phyloP scores from a whole-genome alignment of 2,329 filamentous ascomycete genomes.

The Pseudogymnoascus sp. region DNA sequence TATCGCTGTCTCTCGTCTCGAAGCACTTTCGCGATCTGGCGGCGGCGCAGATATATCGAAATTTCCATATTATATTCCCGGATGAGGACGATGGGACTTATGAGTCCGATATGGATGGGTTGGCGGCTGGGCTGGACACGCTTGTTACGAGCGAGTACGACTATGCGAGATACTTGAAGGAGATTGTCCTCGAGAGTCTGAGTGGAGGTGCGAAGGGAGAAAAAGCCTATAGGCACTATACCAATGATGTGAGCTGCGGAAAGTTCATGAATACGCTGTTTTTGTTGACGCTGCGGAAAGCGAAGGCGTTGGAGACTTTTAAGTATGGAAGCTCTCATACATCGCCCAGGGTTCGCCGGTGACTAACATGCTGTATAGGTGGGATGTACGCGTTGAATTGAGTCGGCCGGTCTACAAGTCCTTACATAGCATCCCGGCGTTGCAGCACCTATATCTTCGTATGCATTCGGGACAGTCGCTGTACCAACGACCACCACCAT shows the following conservation, averaged over 20 bases:
- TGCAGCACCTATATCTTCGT: constrained; percentile 50
- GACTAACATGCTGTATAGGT: constrained; percentile 33
- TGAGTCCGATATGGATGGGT: constrained; percentile 48
- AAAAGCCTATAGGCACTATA: constrained; percentile 45
- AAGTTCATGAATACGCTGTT: constrained; percentile 59
- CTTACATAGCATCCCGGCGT: constrained; percentile 45
- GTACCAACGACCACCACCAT: constrained; percentile 43
- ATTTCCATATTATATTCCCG: constrained; percentile 54
- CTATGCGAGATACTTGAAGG: constrained; percentile 51
- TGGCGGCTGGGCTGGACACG: constrained; percentile 53
- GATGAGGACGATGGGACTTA: constrained; percentile 47
- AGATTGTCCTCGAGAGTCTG: constrained; percentile 50
- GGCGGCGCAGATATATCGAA: constrained; percentile 51
- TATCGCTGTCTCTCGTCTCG: constrained; percentile 52
- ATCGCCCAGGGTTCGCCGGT: neutral
- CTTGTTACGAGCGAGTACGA: constrained; percentile 57
- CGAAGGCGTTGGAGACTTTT: constrained; percentile 49
- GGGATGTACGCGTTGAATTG: constrained; percentile 59
- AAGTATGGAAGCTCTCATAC: constrained; percentile 33
- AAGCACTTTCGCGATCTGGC: constrained; percentile 51
- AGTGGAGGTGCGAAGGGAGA: constrained; percentile 47
- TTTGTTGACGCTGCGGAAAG: constrained; percentile 48
- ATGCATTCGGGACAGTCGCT: constrained; percentile 51
- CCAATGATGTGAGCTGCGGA: constrained; percentile 49
- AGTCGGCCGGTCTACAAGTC: constrained; percentile 50